Percentiles rank a stretch among this genome's conserved stretches.
Evolutionary conservation across 2,329 filamentous ascomycete species (phyloP).

Genomic region (Penicillium capsulatum): DNA sequence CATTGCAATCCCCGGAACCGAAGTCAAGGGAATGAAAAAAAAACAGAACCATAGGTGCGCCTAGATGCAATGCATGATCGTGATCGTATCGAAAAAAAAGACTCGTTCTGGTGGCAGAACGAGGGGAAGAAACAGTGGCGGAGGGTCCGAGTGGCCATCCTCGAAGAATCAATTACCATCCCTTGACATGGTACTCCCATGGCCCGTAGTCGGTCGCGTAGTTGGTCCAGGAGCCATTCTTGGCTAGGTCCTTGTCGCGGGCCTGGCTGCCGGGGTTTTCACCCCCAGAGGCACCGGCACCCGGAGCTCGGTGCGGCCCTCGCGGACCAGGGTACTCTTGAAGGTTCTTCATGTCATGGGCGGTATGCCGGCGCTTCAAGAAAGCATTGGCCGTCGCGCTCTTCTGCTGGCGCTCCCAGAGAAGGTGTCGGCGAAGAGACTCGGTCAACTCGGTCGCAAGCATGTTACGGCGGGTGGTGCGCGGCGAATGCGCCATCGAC

Average conservation of each 20-base stretch:
- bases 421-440: slow-evolving; percentile 81
- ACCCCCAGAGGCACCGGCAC: slow-evolving; percentile 18
- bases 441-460: slow-evolving; percentile 90
- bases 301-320: slow-evolving; percentile 46
- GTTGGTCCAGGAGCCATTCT: slow-evolving; percentile 75
- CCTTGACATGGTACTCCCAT: slow-evolving; percentile 79
- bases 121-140: neutral
- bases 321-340: slow-evolving; percentile 70
- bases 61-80: slow-evolving; percentile 39
- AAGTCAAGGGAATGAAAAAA: no score
- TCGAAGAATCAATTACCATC: no score
- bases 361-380: slow-evolving; percentile 83
- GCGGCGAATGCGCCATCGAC: slow-evolving; percentile 77
- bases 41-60: slow-evolving; percentile 33
- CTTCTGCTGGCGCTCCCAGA: slow-evolving; percentile 95
- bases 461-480: slow-evolving; percentile 93
- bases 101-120: slow-evolving; percentile 28
- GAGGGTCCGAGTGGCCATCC: no score
- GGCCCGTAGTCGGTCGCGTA: slow-evolving; percentile 73
- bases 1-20: slow-evolving; percentile 11
- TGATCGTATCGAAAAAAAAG: no score
- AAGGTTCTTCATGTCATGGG: slow-evolving; percentile 84
- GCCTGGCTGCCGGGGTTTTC: slow-evolving; percentile 32
- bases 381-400: slow-evolving; percentile 83
- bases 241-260: slow-evolving; percentile 56